Base-by-base conservation (phyloP, 805 yeast species). In the Candida gorgasii region DNA sequence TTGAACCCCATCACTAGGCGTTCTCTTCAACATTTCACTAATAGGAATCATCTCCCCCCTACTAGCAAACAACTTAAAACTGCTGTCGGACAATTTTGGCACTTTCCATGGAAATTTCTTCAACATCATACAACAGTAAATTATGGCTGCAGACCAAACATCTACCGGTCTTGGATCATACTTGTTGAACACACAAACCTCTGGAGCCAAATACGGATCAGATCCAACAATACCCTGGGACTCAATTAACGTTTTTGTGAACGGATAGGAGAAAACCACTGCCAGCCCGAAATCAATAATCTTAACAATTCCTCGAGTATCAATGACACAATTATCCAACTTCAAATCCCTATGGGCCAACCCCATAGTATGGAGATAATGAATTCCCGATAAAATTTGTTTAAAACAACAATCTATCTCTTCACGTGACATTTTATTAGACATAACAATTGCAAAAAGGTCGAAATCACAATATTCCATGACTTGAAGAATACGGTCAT, bases 391-490 rank as follows among this genome's bases (percentile, higher is more conserved):
- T 29, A 80, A 67, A 31, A 86, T 73, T 63, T 86, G 95, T 59
- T 81, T 84, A 44, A 86, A 69, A 58, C 89, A 86, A 59, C 95
- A 86, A 56, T 86, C 86, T 50, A 86, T 84, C 60, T 86, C 95
- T 42, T 82, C 82, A 55, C 93, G 73, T 5, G 86, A 73, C 90
- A 86, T 84, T 53, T 80, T 76, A 17, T 89, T 90, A 4, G 89
- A 82, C 95, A 86, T 86, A 12, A 86, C 95, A 33, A 86, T 89
- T 0, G 89, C 89, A 58, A 86, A 86, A 61, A 86, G 85, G 65
- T 86, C 95, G 31, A 80, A 76, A 6, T 95, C 88, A 54, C 96
- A 87, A 61, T 83, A 92, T 65, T 93, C 99, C 97, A 93, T 89
- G 41, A 93, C 89, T 63, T 92, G 96, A 40, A 67, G 83, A 83